Base-by-base conservation (phyloP, 352 stramenopile genomes). In the Globisporangium yorkense region DNA sequence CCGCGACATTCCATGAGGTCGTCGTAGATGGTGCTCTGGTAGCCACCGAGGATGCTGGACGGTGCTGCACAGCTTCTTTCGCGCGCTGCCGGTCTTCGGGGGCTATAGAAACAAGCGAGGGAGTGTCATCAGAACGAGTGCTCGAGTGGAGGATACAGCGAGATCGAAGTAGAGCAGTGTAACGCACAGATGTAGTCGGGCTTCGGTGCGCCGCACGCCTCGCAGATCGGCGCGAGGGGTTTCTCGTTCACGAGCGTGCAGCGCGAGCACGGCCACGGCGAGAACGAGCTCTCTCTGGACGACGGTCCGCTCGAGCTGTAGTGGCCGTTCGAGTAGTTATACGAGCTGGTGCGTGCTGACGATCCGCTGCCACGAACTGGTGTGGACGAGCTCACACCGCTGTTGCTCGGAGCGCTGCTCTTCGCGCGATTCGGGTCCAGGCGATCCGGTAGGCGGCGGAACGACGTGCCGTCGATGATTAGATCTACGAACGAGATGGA, bases 211-310 rank as follows among this genome's bases (percentile, higher is more conserved):
- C 80, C 83, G 18, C 83, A 92, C 2, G 80, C 83, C 57, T 92
- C 83, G 49, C 83, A 92, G 15, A 89, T 74, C 5, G 78, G 79
- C 16, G 83, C 83, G 0, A 87, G 67, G 3, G 73, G 72, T 54
- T 92, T 92, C 7, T 89, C 77, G 54, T 92, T 92, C 49, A 92
- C 72, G 39, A 92, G 73, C 43, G 80, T 92, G 63, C 83, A 92
- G 37, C 64, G 69, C 29, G 74, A 66, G 57, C 83, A 92, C 39
- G 89, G 71, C 83, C 83, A 92, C 2, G 80, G 77, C 16, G 66
- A 71, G 52, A 90, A 90, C 0, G 74, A 90, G 47, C 57, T 77
- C 13, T 82, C 67, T 21, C 75, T 75, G 1, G 74, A 81, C n/a
- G 57, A 72, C 21, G 51, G 46, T 1, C 62, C 56, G 53, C 66